Base-by-base conservation (phyloP, 129 eudicot genomes). In the Deinandra increscens region DNA sequence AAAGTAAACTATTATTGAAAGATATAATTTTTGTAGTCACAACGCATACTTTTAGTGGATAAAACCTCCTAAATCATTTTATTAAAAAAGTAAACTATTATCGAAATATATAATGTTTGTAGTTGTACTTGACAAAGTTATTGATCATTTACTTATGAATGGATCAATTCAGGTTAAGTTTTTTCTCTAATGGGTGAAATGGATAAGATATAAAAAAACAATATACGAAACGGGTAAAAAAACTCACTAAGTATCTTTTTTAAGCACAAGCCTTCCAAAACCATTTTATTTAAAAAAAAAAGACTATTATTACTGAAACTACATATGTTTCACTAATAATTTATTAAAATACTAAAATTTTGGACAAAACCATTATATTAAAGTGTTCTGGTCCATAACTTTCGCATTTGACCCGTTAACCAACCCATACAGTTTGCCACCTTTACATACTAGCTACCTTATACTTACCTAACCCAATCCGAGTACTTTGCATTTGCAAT, bases 401-500 rank as follows among this genome's bases (percentile, higher is more conserved):
- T 4, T 15, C 71, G 12, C 43, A 3, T 23, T 23, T 26, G 3
- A 44, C 44, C 59, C 59, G 6, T 45, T 46, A 29, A 42, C 43
- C 44, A 48, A 5, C 31, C 45, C 69, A 20, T 11, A 26, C 45
- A 33, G 7, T 60, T 59, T 17, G 64, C 43, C 54, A 59, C 69
- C 6, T 60, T 7, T 20, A 61, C 55, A 20, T 53, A 43, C 19
- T 11, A 29, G 56, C 33, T 63, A 68, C 17, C 45, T 64, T 29
- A 56, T 19, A 49, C 38, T 66, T 83, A 88, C 97, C 94, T 82
- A 59, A 87, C 96, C 97, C 97, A 91, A 74, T 88, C 94, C 0
- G 97, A 82, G 75, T 91, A 86, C 80, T 91, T 91, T 4, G 97
- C 94, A 81, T 81, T 77, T 18, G 95, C 91, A 34, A 70, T 70